Conservation (phyloP, 768 basidiomycete genomes). For the Agrocybe chaxingu region DNA sequence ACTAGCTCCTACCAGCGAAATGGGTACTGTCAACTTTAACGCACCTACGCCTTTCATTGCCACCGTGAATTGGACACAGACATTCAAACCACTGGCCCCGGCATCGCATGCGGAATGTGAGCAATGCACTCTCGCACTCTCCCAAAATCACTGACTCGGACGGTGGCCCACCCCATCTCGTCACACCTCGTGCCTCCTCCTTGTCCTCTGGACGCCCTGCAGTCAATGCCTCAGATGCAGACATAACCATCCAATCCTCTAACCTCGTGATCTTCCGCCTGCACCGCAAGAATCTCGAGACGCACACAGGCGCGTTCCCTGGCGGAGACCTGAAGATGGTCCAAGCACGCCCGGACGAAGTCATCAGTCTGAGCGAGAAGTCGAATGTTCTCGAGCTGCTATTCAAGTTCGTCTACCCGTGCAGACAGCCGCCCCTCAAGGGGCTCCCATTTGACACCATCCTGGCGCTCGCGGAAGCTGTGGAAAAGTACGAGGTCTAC, state of each 20-base stretch:
- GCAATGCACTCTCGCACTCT: too few relatives aligned
- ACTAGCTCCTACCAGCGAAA: too few relatives aligned
- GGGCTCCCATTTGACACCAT: conserved; percentile 6
- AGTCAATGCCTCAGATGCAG: conserved; percentile 16
- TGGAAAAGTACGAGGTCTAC: conserved; percentile 19
- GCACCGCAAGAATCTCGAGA: conserved; percentile 4
- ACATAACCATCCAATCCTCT: conserved; percentile 3
- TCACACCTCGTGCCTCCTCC: too few relatives aligned
- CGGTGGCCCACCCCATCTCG: too few relatives aligned
- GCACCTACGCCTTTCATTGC: too few relatives aligned
- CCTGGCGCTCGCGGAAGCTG: conserved; percentile 16
- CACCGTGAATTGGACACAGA: too few relatives aligned
- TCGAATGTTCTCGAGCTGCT: conserved; percentile 18
- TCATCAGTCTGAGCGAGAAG: conserved; percentile 15
- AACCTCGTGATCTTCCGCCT: conserved; percentile 6
- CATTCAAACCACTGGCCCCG: too few relatives aligned
- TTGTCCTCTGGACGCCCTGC: neutral
- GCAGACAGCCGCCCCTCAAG: conserved; percentile 11
- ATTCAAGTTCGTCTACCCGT: conserved; percentile 23
- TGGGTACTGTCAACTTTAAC: too few relatives aligned
- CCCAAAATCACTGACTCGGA: too few relatives aligned
- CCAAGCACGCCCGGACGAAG: conserved; percentile 2
- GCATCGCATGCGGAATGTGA: too few relatives aligned
- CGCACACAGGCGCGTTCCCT: conserved; percentile 6
- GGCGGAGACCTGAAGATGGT: conserved; percentile 6